Percentiles rank a stretch among this genome's conserved stretches.
These are phyloP conservation scores for Phytophthora sojae DNA, from an alignment of 352 stramenopile species.

Conservation along the genomic window DNA sequence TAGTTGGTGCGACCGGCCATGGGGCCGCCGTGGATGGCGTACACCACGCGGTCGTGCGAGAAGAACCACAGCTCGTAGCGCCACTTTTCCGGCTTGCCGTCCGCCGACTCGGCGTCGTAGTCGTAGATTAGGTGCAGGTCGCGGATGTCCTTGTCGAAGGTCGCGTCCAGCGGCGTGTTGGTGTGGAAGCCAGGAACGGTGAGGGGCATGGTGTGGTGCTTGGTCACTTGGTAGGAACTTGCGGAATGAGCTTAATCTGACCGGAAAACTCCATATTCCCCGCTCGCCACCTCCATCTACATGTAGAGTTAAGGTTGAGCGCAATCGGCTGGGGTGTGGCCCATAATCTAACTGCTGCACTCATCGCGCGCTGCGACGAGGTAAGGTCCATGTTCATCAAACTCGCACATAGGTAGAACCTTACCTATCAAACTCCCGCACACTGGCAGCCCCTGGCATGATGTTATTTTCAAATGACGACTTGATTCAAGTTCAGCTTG, in stretches of 20 bases:
- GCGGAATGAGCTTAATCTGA: too few species aligned
- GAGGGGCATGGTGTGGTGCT: constrained; percentile 28
- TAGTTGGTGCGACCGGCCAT: constrained; percentile 68
- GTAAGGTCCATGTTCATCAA: too few species aligned
- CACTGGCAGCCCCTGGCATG: too few species aligned
- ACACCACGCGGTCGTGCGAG: constrained; percentile 61
- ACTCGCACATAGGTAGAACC: too few species aligned
- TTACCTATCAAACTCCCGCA: too few species aligned
- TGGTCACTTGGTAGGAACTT: too few species aligned
- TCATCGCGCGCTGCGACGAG: too few species aligned
- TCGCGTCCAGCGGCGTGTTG: constrained; percentile 63
- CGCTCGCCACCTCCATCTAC: too few species aligned
- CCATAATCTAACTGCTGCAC: too few species aligned
- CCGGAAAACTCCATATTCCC: too few species aligned
- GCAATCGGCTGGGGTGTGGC: too few species aligned
- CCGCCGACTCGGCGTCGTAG: constrained; percentile 48
- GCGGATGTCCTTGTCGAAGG: constrained; percentile 65
- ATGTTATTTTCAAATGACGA: neutral
- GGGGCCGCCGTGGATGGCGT: constrained; percentile 62
- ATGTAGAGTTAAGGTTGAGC: too few species aligned
- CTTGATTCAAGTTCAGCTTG: neutral
- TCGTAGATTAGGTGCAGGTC: constrained; percentile 64
- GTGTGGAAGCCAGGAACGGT: constrained; percentile 59
- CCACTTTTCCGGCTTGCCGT: constrained; percentile 63
- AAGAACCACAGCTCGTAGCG: constrained; percentile 74